Evolutionary conservation across 176 grass and related monocot genomes (phyloP).

Genomic region (Pontederia crassipes): DNA sequence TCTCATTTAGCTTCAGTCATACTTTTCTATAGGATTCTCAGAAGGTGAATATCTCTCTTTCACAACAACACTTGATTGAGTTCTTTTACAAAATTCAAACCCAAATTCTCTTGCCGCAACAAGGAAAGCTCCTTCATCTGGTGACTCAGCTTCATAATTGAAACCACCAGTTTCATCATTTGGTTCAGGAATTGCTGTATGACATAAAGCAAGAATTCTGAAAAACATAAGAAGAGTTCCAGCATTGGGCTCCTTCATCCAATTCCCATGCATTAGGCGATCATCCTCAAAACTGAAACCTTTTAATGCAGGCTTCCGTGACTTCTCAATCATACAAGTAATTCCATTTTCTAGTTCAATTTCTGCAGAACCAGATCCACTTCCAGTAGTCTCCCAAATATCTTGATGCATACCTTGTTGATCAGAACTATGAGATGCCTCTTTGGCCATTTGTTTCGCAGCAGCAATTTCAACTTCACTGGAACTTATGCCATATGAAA

Average conservation of each 20-base stretch:
- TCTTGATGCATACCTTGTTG: conserved; percentile 34
- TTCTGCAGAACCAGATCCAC: conserved; percentile 30
- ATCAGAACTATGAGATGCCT: conserved; percentile 28
- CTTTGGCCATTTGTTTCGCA: conserved; percentile 75
- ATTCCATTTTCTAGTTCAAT: conserved; percentile 61
- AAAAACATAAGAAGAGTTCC: conserved; percentile 59
- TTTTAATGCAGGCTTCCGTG: conserved; percentile 47
- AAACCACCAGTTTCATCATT: conserved; percentile 70
- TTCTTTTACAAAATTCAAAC: conserved; percentile 93
- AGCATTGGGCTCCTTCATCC: conserved; percentile 74
- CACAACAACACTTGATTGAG: conserved; percentile 76
- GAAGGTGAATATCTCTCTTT: conserved; percentile 65
- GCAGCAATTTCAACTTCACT: conserved; percentile 96
- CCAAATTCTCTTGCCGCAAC: conserved; percentile 92
- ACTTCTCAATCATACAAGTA: conserved; percentile 35
- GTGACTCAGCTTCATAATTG: conserved; percentile 93
- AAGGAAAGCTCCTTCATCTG: conserved; percentile 87
- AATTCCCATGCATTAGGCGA: conserved; percentile 80
- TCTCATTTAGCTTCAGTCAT: conserved; percentile 17
- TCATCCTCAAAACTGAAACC: conserved; percentile 89
- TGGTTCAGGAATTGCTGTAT: conserved; percentile 77
- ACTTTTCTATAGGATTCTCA: conserved; percentile 55
- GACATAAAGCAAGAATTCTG: conserved; percentile 82
- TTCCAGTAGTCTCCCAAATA: conserved; percentile 49
- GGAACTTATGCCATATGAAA: conserved; percentile 74